phyloP scores from a whole-genome alignment of 805 yeast genomes.

The Monosporozyma servazzii region DNA sequence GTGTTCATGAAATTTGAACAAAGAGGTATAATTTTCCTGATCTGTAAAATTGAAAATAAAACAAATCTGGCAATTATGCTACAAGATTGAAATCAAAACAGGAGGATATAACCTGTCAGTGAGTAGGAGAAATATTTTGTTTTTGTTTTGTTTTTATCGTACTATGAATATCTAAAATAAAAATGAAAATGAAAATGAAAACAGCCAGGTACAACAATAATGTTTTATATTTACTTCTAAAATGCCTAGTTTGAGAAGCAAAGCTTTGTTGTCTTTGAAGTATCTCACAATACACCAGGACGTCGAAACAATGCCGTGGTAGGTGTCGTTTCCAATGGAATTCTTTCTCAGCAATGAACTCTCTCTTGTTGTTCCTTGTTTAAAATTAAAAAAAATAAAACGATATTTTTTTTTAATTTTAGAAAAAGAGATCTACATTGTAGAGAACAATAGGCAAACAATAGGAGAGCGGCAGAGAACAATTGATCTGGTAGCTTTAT shows the following conservation, averaged over 20 bases:
- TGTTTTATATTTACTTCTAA: background rate
- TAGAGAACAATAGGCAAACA: background rate
- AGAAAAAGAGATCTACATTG: background rate
- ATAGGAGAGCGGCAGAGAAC: background rate
- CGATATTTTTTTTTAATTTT: background rate
- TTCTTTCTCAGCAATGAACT: background rate
- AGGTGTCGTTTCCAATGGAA: background rate
- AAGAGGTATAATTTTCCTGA: background rate
- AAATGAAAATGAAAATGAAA: background rate
- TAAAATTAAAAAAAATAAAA: no score
- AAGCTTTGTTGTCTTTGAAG: background rate
- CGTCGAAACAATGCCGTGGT: background rate
- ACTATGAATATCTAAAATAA: background rate
- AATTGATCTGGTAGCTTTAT: background rate
- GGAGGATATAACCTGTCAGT: background rate
- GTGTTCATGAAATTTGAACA: background rate
- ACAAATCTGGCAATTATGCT: background rate
- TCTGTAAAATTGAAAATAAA: conserved; percentile 1
- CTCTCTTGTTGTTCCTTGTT: background rate
- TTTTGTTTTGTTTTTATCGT: background rate
- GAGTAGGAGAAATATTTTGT: background rate
- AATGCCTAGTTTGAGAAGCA: background rate
- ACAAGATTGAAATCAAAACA: background rate
- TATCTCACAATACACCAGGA: background rate
- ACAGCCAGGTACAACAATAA: background rate